Evolutionary conservation across 495 filamentous ascomycete genomes (phyloP), one percentile per base, ranked within the genome.

Genomic region (Letharia lupina): DNA sequence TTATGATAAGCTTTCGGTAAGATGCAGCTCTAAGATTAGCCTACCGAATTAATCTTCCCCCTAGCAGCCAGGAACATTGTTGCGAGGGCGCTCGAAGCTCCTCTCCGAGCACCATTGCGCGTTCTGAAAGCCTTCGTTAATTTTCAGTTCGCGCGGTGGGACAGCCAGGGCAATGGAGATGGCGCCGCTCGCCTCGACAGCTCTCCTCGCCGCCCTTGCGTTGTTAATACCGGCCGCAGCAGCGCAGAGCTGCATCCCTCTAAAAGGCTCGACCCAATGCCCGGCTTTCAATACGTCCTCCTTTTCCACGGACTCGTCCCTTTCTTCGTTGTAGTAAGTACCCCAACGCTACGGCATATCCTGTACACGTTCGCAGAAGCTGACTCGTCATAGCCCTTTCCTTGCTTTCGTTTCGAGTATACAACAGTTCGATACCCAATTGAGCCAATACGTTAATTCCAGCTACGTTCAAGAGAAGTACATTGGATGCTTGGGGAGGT

Each of bases 211-310:
- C 5, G 64, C 47, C 13, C 35, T 67, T 15, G 54, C 61, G 18
- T 28, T 35, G 47, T 37, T 33, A n/a, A 41, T 68, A 18, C 37
- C 66, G 20, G 47, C 67, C 42, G 57, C 64, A 42, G 37, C 48
- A 48, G 67, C 69, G 18, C 79, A 66, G 66, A 66, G 68, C 64
- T 99, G 95, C 73, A 85, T 99, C 63, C 84, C 93, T 28, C 84
- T 99, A 39, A 77, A 83, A 54, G 86, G 82, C 50, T 97, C 95
- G 35, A 90, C 83, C 31, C 79, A 83, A 63, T 99, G 95, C 77
- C 80, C 89, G 63, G 92, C 93, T 40, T 99, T 96, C 75, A 86
- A 85, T 71, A 75, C 82, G 45, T 85, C 95, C 3, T 94, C 89
- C 5, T 84, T 99, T 50, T 93, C 91, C 42, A 93, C 87, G 52